Evolutionary conservation across 1,284 basidiomycete genomes (phyloP).

Genomic region (Polyporus tsugae): DNA sequence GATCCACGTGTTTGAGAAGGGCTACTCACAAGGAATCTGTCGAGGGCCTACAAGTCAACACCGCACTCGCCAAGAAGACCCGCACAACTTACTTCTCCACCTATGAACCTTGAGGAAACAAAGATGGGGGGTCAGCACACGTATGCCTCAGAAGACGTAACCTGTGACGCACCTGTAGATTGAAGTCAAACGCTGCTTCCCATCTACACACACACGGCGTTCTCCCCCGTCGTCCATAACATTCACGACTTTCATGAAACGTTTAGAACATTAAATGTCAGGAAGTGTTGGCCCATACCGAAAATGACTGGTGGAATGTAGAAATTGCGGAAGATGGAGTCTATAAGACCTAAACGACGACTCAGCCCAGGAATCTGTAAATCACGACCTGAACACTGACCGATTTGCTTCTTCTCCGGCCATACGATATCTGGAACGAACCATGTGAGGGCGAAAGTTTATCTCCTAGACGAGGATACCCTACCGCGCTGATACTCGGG

Average conservation of each 20-base stretch:
- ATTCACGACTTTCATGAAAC: conserved; percentile 40
- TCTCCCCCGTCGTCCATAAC: conserved; percentile 66
- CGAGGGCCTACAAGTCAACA: conserved; percentile 1
- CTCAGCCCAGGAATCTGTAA: not conserved
- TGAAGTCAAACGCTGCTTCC: conserved; percentile 78
- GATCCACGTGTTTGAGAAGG: not conserved
- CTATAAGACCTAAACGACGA: conserved; percentile 50
- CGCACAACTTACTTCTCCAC: conserved; percentile 59
- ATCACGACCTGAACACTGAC: conserved; percentile 21
- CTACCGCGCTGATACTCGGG: conserved; percentile 81
- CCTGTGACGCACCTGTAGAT: conserved; percentile 56
- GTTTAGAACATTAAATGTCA: not conserved
- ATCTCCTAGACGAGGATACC: conserved; percentile 16
- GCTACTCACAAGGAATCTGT: conserved; percentile 33
- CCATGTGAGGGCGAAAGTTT: not conserved
- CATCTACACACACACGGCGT: conserved; percentile 76
- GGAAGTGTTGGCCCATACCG: conserved; percentile 40
- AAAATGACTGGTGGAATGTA: conserved; percentile 65
- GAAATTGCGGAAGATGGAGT: conserved; percentile 63
- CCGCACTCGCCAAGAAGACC: not conserved
- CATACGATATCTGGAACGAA: conserved; percentile 68
- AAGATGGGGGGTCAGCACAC: not conserved
- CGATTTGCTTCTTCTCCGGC: conserved; percentile 50
- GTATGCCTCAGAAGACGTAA: not conserved
- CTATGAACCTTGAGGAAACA: conserved; percentile 61